A percentile compares a stretch with the other conserved stretches of the same genome.
These are phyloP conservation scores for Coemansia sp. DNA, from an alignment of 192 early-diverging fungal species.

Conservation along the genomic window DNA sequence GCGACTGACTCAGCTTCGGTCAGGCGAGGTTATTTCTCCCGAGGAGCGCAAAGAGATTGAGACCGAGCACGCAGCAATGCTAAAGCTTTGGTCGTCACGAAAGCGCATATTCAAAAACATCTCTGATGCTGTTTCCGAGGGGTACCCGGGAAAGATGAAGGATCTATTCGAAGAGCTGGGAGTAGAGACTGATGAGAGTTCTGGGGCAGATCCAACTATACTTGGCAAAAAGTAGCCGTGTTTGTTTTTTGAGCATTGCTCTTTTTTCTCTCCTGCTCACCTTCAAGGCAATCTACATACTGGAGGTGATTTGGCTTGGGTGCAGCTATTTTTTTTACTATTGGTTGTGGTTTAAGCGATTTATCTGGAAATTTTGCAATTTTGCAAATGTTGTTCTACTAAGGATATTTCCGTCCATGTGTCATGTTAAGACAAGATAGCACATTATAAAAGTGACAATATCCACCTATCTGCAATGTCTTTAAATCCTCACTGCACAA, in stretches of 20 bases:
- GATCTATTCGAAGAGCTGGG: conserved; percentile 61
- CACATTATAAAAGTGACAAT: too few relatives aligned
- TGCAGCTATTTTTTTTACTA: too few relatives aligned
- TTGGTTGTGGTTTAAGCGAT: too few relatives aligned
- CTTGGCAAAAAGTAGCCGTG: conserved; percentile 8
- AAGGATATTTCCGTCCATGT: too few relatives aligned
- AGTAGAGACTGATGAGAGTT: conserved; percentile 64
- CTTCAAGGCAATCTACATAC: background rate
- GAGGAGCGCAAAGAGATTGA: conserved; percentile 40
- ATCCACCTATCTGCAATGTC: too few relatives aligned
- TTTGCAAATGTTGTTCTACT: too few relatives aligned
- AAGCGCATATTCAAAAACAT: conserved; percentile 64
- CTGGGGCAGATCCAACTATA: conserved; percentile 38
- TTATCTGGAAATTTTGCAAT: too few relatives aligned
- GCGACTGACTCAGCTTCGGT: conserved; percentile 37
- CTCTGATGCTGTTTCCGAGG: conserved; percentile 57
- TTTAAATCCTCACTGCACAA: too few relatives aligned
- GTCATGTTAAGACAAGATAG: too few relatives aligned
- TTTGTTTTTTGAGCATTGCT: background rate
- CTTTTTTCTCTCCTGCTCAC: background rate
- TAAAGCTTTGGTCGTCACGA: conserved; percentile 60
- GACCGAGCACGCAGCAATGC: conserved; percentile 37
- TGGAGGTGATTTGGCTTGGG: background rate
- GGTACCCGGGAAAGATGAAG: conserved; percentile 54
- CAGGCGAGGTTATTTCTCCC: conserved; percentile 50